Evolutionary conservation across 352 stramenopile genomes (phyloP).

Genomic region (Phytophthora kernoviae): DNA sequence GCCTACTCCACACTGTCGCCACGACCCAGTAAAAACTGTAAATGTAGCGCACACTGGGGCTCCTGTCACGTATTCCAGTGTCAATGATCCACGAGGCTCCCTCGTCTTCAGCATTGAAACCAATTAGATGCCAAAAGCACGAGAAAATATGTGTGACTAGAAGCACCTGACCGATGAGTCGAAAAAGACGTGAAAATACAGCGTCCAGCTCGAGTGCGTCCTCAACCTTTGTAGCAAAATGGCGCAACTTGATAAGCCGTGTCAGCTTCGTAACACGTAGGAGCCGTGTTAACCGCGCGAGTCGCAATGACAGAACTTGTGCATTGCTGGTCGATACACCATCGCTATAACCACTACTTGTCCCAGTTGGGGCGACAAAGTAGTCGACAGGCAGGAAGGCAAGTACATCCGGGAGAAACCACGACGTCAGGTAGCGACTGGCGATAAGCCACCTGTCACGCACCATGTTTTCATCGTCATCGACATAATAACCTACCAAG

Average conservation of each 20-base stretch:
- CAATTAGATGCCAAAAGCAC: constrained; percentile 83
- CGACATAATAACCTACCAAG: constrained; percentile 66
- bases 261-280: constrained; percentile 75
- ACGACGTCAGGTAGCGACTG: constrained; percentile 56
- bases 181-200: constrained; percentile 62
- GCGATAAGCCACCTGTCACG: constrained; percentile 48
- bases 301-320: constrained; percentile 67
- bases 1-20: constrained; percentile 76
- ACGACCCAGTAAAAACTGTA: constrained; percentile 90
- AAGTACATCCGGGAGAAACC: constrained; percentile 63
- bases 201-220: constrained; percentile 69
- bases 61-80: constrained; percentile 26
- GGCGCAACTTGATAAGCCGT: constrained; percentile 67
- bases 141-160: constrained; percentile 75
- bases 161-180: constrained; percentile 68
- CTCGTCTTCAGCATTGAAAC: constrained; percentile 41
- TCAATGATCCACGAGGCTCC: constrained; percentile 46
- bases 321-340: constrained; percentile 31
- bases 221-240: constrained; percentile 78
- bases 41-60: constrained; percentile 57
- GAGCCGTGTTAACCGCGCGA: constrained; percentile 64
- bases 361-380: constrained; percentile 30
- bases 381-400: constrained; percentile 61
- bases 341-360: constrained; percentile 2
- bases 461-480: constrained; percentile 69